phyloP scores from a whole-genome alignment of 768 basidiomycete genomes.

The Boletus sensibilis region DNA sequence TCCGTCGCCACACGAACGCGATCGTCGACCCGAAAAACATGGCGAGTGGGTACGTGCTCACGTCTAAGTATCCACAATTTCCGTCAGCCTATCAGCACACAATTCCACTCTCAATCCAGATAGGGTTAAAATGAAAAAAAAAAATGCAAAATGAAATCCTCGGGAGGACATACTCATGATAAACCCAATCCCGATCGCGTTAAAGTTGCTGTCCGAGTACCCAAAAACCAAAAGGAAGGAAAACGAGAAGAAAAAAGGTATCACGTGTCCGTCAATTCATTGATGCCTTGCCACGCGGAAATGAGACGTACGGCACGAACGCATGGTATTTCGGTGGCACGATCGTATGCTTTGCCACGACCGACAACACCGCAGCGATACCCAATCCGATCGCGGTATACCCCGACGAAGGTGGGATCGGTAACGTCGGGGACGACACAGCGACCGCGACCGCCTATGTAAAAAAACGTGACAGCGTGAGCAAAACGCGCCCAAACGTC shows the following conservation, averaged over 20 bases:
- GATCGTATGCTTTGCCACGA: conserved; percentile 39
- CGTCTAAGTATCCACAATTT: conserved; percentile 1
- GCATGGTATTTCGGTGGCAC: conserved; percentile 26
- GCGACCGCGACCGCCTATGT: conserved; percentile 18
- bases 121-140: no score
- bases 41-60: conserved; percentile 25
- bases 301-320: conserved; percentile 20
- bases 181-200: conserved; percentile 25
- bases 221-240: not conserved
- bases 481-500: not conserved
- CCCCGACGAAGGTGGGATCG: conserved; percentile 53
- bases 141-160: no score
- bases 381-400: conserved; percentile 56
- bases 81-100: no score
- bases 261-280: not conserved
- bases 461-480: not conserved
- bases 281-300: not conserved
- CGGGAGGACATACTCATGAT: not conserved
- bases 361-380: conserved; percentile 42
- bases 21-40: conserved; percentile 27
- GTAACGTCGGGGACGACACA: conserved; percentile 25
- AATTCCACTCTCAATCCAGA: no score
- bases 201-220: conserved; percentile 18
- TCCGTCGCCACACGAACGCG: conserved; percentile 20
- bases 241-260: not conserved